Conservation (phyloP, 345 rosid genomes). For the Sisymbrium altissimum region DNA sequence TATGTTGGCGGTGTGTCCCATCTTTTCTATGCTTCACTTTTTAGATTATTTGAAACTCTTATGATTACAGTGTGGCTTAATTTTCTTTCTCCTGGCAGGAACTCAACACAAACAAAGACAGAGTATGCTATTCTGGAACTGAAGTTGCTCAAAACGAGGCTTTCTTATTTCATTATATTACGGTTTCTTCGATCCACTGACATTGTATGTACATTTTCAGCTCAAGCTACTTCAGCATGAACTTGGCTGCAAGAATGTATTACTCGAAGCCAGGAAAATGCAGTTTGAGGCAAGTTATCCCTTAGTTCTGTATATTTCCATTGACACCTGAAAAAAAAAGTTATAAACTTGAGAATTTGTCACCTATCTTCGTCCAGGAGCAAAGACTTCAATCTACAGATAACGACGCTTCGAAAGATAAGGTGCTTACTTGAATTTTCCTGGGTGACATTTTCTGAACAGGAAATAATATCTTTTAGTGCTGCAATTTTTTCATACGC, state of each 20-base stretch:
- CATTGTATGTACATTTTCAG: constrained; percentile 36
- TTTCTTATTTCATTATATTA: neutral
- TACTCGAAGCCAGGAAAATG: constrained; percentile 36
- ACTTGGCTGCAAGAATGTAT: constrained; percentile 57
- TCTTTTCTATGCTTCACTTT: constrained; percentile 18
- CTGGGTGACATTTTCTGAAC: neutral
- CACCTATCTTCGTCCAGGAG: constrained; percentile 32
- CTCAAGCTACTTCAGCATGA: constrained; percentile 67
- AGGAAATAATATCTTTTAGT: neutral
- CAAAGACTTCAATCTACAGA: constrained; percentile 26
- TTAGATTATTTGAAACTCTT: neutral
- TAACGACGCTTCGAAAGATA: constrained; percentile 21
- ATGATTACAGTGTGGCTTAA: neutral
- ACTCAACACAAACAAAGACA: constrained; percentile 62
- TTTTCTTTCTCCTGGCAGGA: constrained; percentile 49
- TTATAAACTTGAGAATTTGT: constrained; percentile 8
- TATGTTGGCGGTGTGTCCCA: constrained; percentile 53
- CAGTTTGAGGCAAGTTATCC: constrained; percentile 29
- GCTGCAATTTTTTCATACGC: constrained; percentile 1
- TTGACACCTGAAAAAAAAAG: neutral
- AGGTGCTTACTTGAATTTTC: constrained; percentile 29
- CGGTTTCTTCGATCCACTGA: constrained; percentile 9
- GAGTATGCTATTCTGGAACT: constrained; percentile 40
- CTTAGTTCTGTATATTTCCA: neutral
- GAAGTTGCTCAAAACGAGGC: constrained; percentile 9